These are phyloP conservation scores for Clonostachys byssicola DNA, from an alignment of 2,329 filamentous ascomycete genomes.

Conservation along the genomic window DNA sequence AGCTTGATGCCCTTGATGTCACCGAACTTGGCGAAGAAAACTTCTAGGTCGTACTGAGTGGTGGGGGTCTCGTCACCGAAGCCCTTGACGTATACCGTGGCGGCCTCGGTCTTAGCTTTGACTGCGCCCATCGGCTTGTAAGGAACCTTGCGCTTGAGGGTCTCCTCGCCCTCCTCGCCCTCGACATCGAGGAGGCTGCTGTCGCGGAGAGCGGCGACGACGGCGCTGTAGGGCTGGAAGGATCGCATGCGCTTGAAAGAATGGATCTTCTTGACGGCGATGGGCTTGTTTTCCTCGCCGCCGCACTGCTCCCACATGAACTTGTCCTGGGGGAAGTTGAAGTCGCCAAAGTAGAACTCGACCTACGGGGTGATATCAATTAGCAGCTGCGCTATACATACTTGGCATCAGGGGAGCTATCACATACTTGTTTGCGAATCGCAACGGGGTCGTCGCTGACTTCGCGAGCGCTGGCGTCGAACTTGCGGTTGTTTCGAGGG, in stretches of 20 bases:
- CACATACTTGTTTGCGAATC: conserved; percentile 75
- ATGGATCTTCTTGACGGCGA: conserved; percentile 73
- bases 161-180: conserved; percentile 69
- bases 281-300: conserved; percentile 76
- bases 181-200: conserved; percentile 70
- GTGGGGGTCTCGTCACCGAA: conserved; percentile 81
- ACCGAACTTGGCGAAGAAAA: conserved; percentile 81
- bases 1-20: conserved; percentile 80
- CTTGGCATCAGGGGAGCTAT: neutral
- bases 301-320: conserved; percentile 78
- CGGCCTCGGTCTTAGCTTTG: conserved; percentile 63
- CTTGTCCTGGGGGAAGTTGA: conserved; percentile 84
- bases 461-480: conserved; percentile 61
- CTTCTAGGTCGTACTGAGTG: conserved; percentile 91
- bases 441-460: conserved; percentile 73
- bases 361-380: conserved; percentile 47
- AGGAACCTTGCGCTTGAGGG: conserved; percentile 71
- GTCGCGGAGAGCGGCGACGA: conserved; percentile 78
- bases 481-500: conserved; percentile 59
- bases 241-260: conserved; percentile 94
- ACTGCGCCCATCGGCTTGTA: conserved; percentile 54
- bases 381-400: no score
- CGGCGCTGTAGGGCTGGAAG: conserved; percentile 82
- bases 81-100: conserved; percentile 88
- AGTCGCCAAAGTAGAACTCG: conserved; percentile 94